Base-by-base conservation (phyloP, 108 stramenopile species). In the Chaetoceros tenuissimus region DNA sequence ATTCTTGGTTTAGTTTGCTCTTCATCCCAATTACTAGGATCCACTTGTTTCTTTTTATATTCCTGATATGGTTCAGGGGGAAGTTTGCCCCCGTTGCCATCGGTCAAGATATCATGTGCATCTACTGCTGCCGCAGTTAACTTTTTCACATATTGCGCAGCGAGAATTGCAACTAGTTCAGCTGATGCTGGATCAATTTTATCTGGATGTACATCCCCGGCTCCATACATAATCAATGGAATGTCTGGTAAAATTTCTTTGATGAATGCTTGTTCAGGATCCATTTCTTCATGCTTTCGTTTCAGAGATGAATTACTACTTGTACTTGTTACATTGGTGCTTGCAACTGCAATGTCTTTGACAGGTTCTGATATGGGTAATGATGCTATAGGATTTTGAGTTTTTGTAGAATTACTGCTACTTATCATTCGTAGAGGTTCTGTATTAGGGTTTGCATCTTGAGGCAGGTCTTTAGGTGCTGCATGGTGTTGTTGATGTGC, bases 141-240 rank as follows among this genome's bases (percentile, higher is more conserved):
- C 26, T 74, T 63, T 29, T 65, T 55, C 24, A 92, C 76, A 31
- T 92, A 92, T 29, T 79, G 57, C 20, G 81, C 80, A 3, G 82
- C 84, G 17, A 92, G 61, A 43, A 69, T 67, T 0, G 90, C 71
- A 49, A 92, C 30, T 0, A 84, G 28, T n/a, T 68, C 74, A 8
- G 63, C 77, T 28, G 82, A 77, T 3, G 67, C 66, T 0, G 82
- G 82, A 52, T 81, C 50, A 18, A 86, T 82, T 2, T 79, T 44
- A 17, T 59, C 49, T 17, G 82, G 77, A 23, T 49, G 48, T 22
- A 82, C 89, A 53, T 90, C 89, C 5, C 90, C 90, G 2, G 78
- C 77, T 8, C 84, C 84, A 49, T 84, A 80, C 84, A 92, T 80
- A 17, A 92, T 51, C 57, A 87, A 30, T 18, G 89, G 89, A 58